Percentiles rank a stretch among this genome's conserved stretches.
phyloP scores from a whole-genome alignment of 192 early-diverging fungal species.

The Cladochytrium replicatum region DNA sequence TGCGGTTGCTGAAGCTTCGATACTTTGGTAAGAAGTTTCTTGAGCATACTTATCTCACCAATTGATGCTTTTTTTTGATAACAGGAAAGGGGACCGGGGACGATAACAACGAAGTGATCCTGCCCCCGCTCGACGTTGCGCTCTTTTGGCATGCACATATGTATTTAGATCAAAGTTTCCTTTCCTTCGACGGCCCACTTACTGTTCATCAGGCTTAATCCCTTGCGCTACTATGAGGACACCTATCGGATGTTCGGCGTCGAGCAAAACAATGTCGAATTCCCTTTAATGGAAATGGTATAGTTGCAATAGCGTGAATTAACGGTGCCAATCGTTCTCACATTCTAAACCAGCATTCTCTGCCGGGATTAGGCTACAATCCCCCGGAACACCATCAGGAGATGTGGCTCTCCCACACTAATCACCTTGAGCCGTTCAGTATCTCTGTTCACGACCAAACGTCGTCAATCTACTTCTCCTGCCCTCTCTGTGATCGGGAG shows the following conservation, averaged over 20 bases:
- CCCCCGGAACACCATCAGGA: constrained; percentile 21
- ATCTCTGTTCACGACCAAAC: too few relatives aligned
- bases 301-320: too few relatives aligned
- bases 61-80: too few relatives aligned
- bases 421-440: constrained; percentile 21
- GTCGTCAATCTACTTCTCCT: constrained; percentile 25
- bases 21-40: constrained; percentile 12
- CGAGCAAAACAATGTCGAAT: constrained; percentile 11
- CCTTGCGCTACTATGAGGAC: constrained; percentile 51
- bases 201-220: too few relatives aligned
- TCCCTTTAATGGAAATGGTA: too few relatives aligned
- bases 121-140: too few relatives aligned
- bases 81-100: too few relatives aligned
- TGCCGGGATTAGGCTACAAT: constrained; percentile 27
- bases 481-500: constrained; percentile 12
- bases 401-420: constrained; percentile 23
- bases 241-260: constrained; percentile 36
- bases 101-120: too few relatives aligned
- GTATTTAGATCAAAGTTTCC: too few relatives aligned
- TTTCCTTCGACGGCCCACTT: too few relatives aligned
- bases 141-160: constrained; percentile 54
- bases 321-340: too few relatives aligned
- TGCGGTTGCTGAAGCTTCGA: constrained; percentile 38
- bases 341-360: constrained; percentile 29
- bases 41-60: too few relatives aligned